A percentile compares a stretch with the other conserved stretches of the same genome.
Conservation (phyloP, 768 basidiomycete species). For the Kondoa subrosea region DNA sequence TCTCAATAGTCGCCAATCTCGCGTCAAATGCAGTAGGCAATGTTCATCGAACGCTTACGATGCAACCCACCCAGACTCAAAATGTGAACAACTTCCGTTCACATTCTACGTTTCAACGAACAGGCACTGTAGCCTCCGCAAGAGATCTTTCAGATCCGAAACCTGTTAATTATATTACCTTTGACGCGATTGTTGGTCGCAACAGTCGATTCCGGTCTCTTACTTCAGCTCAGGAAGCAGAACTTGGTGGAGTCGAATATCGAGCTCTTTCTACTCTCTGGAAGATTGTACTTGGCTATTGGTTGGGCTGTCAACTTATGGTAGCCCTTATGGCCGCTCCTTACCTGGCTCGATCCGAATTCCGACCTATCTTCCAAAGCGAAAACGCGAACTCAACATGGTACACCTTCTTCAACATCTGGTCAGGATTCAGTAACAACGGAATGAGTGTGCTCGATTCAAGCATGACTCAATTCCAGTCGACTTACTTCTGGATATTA, state of each 20-base stretch:
- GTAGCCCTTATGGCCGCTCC: constrained; percentile 60
- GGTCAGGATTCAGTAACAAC: constrained; percentile 48
- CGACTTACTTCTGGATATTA: constrained; percentile 37
- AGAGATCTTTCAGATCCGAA: constrained; percentile 21
- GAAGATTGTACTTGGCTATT: constrained; percentile 39
- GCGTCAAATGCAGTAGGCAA: constrained; percentile 45
- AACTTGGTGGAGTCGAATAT: constrained; percentile 86
- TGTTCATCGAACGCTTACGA: constrained; percentile 49
- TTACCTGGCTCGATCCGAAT: constrained; percentile 49
- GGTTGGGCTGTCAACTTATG: constrained; percentile 51
- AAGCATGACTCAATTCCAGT: constrained; percentile 82
- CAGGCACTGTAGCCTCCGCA: constrained; percentile 31
- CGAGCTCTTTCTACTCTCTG: constrained; percentile 33
- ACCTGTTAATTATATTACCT: constrained; percentile 62
- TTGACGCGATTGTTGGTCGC: constrained; percentile 44
- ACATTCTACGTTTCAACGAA: constrained; percentile 20
- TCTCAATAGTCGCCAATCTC: constrained; percentile 36
- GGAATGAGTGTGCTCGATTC: constrained; percentile 48
- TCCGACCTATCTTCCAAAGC: constrained; percentile 36
- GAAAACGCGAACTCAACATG: constrained; percentile 34
- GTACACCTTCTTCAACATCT: constrained; percentile 69
- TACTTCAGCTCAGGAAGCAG: constrained; percentile 67
- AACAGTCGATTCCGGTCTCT: constrained; percentile 37
- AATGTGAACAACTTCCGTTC: constrained; percentile 33
- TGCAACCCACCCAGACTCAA: constrained; percentile 43